Evolutionary conservation across 2,329 filamentous ascomycete species (phyloP), one percentile per base, ranked within the genome.

Genomic region (Endoconidiophora polonica): DNA sequence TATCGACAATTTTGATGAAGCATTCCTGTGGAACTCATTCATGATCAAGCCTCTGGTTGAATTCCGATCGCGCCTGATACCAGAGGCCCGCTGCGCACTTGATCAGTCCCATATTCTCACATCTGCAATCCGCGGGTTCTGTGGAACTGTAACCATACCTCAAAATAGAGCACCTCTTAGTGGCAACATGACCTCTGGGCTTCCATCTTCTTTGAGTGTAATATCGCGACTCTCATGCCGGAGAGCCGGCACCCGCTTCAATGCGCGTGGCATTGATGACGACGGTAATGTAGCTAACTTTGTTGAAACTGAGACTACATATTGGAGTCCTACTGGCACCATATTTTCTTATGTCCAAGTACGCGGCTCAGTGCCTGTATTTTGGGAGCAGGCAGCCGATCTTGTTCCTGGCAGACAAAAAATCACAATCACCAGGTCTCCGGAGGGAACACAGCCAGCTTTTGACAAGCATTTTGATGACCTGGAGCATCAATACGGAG

Each of bases 231-330:
- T 96, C 37, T 96, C 91, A 2, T 96, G 88, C 60, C 76, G 80
- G 57, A 78, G 90, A 66, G 91, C 91, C 16, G 91, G 91, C 20
- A 98, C 91, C 14, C 77, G 91, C 39, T 98, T 96, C 71, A 96
- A 96, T 63, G 83, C 90, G n/a, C 76, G 91, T 57, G 91, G 91
- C 38, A 94, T 98, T 56, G 91, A 98, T 60, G 91, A 98, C 61
- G 87, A 96, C 60, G 91, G 91, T 12, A 86, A 96, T 58, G 91
- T 96, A 24, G 88, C 91, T 54, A 98, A 98, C 63, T 98, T 94
- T 64, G 91, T 96, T n/a, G 91, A 98, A 65, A 91, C 87, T 0
- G 91, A 98, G 65, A 94, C 87, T 0, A 79, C 90, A 39, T 88
- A 93, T 60, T 94, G 85, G 82, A 82, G 81, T 57, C 83, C 84